Evolutionary conservation across 1,284 basidiomycete species (phyloP), one percentile per base, ranked within the genome.

Genomic region (Pyrrhoderma noxium): DNA sequence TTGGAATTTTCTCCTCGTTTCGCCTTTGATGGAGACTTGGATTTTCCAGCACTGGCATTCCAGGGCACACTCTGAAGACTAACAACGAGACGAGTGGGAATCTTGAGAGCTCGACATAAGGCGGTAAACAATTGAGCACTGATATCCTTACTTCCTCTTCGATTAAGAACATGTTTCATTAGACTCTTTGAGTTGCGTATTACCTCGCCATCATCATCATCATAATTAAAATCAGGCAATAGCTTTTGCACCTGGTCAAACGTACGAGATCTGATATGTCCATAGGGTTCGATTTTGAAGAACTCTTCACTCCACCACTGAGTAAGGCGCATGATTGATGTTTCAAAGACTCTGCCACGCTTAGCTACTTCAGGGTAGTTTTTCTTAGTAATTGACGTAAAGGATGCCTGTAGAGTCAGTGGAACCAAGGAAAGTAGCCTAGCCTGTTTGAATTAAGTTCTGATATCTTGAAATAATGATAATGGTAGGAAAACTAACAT

Each of bases 41-140:
- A 70, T 60, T 77, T 81, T 8, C 79, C 78, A 8, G 76, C 68
- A 27, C 69, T 65, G 11, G 77, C 73, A 63, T 85, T 76, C 92
- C 92, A 96, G 2, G 89, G 89, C 11, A 97, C 82, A 49, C 89
- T 85, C 66, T 99, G 95, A 37, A 98, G 65, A 60, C 91, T 95
- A 54, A 89, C 84, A 13, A 98, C 88, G 37, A 99, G 73, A 22
- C 96, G 75, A 1, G 92, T 80, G 0, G 94, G 94, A 18, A 99
- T 83, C 11, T 85, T 87, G 8, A 97, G 74, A 3, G 85, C 88
- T 14, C 96, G 77, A 63, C 93, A 93, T 0, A 97, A 71, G 0
- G 89, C 82, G 8, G 93, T 95, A 63, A 98, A 98, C 4, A 99
- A 76, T 61, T 95, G 91, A 0, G 92, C 88, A 54, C 89, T 90